Base-by-base conservation (phyloP, 106 monocot genomes). In the Acorus gramineus region DNA sequence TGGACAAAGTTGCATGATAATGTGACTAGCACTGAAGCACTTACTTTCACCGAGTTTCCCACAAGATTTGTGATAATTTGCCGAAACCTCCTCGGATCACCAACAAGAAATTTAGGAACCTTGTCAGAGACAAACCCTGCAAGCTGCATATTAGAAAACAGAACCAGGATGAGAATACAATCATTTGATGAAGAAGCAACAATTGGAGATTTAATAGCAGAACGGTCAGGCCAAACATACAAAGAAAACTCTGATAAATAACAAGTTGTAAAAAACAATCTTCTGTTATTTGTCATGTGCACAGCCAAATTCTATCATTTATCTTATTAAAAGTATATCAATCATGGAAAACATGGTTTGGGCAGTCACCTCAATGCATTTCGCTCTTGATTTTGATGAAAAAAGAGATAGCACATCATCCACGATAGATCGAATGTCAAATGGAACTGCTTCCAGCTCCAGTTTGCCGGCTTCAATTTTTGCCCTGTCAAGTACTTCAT, bases 1-100 rank as follows among this genome's bases (percentile, higher is more conserved):
- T 28, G 28, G 28, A 28, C 28, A 28, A 28, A 28, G 28, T 28
- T 28, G 28, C 28, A 28, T 28, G 28, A 28, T 1, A 28, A 28
- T 28, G 28, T 46, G 46, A 10, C 7, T 43, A 51, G 14, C 58
- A 64, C 14, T 52, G 14, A 51, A 5, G 14, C 7, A 61, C 71
- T 73, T 69, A 96, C 96, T 74, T 98, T 98, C 5, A 98, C 72
- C 42, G 96, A 91, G 65, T 98, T 98, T 11, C 96, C 91, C 28
- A 98, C 91, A 67, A 98, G 92, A 68, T 98, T 98, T 71, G 91
- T 98, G 48, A 98, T 81, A 64, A 98, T 91, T 66, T 98, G 96
- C 12, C 96, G 85, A 73, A 98, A 88, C 65, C 91, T 88, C 54
- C 90, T 88, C 56, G 96, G 91, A 71, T 98, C 96, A 42, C 96